phyloP scores from a whole-genome alignment of 1,284 basidiomycete genomes.

The Ceratobasidium theobromae region DNA sequence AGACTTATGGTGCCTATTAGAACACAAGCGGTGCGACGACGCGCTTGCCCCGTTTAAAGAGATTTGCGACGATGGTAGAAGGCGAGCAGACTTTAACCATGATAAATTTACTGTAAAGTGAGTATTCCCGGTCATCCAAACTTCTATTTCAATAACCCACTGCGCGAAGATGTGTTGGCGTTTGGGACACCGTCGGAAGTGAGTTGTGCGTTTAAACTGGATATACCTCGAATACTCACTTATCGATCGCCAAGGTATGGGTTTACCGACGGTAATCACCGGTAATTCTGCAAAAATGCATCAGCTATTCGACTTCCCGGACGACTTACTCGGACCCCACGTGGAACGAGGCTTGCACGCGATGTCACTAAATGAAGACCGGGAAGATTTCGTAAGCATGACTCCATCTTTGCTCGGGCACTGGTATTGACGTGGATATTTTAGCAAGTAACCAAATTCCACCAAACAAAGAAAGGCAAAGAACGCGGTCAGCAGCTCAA shows the following conservation, averaged over 20 bases:
- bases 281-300: constrained; percentile 46
- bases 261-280: constrained; percentile 63
- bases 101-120: constrained; percentile 63
- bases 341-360: constrained; percentile 65
- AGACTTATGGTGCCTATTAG: background rate
- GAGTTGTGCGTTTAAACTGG: background rate
- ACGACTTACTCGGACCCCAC: constrained; percentile 60
- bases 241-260: constrained; percentile 46
- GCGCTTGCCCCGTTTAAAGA: constrained; percentile 56
- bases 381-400: constrained; percentile 62
- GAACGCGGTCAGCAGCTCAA: constrained; percentile 59
- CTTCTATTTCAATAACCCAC: background rate
- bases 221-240: background rate
- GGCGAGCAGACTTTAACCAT: constrained; percentile 50
- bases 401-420: background rate
- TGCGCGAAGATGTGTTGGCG: constrained; percentile 62
- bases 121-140: constrained; percentile 33
- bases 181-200: constrained; percentile 70
- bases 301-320: constrained; percentile 63
- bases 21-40: constrained; percentile 52
- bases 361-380: constrained; percentile 62
- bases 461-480: constrained; percentile 56
- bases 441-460: constrained; percentile 62
- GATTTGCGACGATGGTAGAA: constrained; percentile 53
- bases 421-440: constrained; percentile 2